Base-by-base conservation (phyloP, 2,329 filamentous ascomycete genomes). In the Aspergillus neotritici region DNA sequence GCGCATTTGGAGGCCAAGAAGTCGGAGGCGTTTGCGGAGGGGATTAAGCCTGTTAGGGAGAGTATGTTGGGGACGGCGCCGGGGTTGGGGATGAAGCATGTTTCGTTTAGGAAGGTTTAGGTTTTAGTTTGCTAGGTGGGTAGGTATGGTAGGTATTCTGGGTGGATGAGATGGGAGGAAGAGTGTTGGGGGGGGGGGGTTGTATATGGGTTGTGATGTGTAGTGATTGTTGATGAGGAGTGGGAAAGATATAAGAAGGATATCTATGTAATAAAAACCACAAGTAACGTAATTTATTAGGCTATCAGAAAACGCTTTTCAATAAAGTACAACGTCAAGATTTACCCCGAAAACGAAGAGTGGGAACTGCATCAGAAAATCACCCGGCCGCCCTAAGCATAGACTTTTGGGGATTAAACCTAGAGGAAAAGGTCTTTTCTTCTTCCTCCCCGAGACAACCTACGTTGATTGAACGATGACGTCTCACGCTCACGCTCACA, bases 1-100 rank as follows among this genome's bases (percentile, higher is more conserved):
- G 64, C 62, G 37, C 77, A 80, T 57, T 61, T 69, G 65, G 58
- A 58, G 37, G 75, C 68, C 28, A 62, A 68, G 41, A 61, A 73
- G 49, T 71, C 70, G 21, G 60, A 68, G 48, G 63, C 58, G 17
- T 79, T 78, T 55, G 57, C 53, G 29, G 57, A 64, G 15, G 60
- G 65, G 12, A 68, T 75, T 45, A 44, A 46, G 37, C 56, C 65
- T 25, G 46, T 79, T 50, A 66, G 69, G 46, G 64, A 68, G 40
- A 70, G 63, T 38, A 55, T 60, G 55, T 41, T 69, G 44, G 32
- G 58, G 29, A 53, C 63, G 21, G 54, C 65, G 15, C 64, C 66
- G 51, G 69, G 60, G 33, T 50, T 70, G 47, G 66, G 71, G 51
- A 67, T 76, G 67, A 65, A 64, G 40, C 70, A 73, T 63, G 67